Percentiles rank a stretch among this genome's conserved stretches.
phyloP scores from a whole-genome alignment of 2,329 filamentous ascomycete genomes.

The Trichoderma brevicompactum region DNA sequence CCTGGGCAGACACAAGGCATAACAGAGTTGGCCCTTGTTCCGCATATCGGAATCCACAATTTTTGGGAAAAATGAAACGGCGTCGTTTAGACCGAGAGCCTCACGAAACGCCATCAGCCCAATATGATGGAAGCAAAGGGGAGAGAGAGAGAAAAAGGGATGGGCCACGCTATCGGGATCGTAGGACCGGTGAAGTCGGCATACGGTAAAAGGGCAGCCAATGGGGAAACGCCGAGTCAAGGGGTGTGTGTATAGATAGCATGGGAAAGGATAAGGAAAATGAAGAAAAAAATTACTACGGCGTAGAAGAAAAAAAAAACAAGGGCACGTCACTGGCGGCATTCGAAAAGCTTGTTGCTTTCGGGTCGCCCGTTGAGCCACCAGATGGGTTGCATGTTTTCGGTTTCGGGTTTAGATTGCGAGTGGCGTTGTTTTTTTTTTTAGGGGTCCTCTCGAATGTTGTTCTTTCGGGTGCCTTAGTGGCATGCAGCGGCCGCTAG shows the following conservation, averaged over 20 bases:
- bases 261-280: too few relatives aligned
- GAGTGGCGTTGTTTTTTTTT: conserved; percentile 20
- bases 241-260: too few relatives aligned
- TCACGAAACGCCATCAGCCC: not conserved
- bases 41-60: conserved; percentile 12
- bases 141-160: not conserved
- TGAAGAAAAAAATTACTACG: too few relatives aligned
- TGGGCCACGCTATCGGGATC: conserved; percentile 2
- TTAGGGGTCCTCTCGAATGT: conserved; percentile 15
- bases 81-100: conserved; percentile 4
- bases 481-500: conserved; percentile 8
- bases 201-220: not conserved
- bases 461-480: conserved; percentile 3
- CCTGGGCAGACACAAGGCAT: not conserved
- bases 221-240: not conserved
- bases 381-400: conserved; percentile 3
- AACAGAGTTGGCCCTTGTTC: conserved; percentile 13
- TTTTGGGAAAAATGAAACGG: not conserved
- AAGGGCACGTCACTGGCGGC: not conserved
- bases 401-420: conserved; percentile 1
- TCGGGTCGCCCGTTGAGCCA: conserved; percentile 17
- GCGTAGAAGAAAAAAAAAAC: not conserved
- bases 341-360: not conserved
- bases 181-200: not conserved
- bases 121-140: not conserved